These are phyloP conservation scores for Pelargonium nanum DNA, from an alignment of 345 rosid genomes.

Conservation along the genomic window DNA sequence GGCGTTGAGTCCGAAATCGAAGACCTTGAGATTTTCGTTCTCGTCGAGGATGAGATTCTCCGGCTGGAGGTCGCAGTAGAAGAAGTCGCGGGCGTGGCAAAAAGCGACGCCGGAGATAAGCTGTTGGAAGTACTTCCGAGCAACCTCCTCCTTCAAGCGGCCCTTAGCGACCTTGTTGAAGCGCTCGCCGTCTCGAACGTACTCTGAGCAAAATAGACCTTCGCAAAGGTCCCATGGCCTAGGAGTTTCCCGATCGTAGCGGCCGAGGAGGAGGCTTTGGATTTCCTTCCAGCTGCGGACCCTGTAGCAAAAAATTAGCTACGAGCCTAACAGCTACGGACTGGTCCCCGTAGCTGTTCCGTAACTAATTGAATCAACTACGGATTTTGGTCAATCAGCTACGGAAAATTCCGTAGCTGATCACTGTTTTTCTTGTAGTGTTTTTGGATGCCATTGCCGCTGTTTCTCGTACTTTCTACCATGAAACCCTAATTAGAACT, in stretches of 20 bases:
- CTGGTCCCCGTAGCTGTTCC: too few relatives aligned
- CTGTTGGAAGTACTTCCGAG: conserved; percentile 20
- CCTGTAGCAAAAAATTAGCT: too few relatives aligned
- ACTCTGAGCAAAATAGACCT: conserved; percentile 24
- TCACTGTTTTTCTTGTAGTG: too few relatives aligned
- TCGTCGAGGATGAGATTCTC: too few relatives aligned
- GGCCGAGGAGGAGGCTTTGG: conserved; percentile 9
- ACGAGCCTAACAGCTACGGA: too few relatives aligned
- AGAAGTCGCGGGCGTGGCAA: conserved; percentile 26
- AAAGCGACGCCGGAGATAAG: conserved; percentile 21
- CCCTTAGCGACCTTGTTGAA: conserved; percentile 20
- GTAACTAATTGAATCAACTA: too few relatives aligned
- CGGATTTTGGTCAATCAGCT: too few relatives aligned
- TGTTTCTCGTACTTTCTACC: too few relatives aligned
- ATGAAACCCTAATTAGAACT: too few relatives aligned
- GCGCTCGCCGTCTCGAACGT: conserved; percentile 20
- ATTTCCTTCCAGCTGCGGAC: neutral
- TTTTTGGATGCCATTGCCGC: neutral
- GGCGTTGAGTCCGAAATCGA: too few relatives aligned
- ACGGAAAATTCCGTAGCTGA: too few relatives aligned
- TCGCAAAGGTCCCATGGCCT: conserved; percentile 24
- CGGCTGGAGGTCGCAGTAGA: conserved; percentile 28
- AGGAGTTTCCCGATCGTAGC: conserved; percentile 30
- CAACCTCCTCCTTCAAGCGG: conserved; percentile 16
- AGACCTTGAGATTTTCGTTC: too few relatives aligned